Evolutionary conservation across 352 stramenopile genomes (phyloP).

Genomic region (Globisporangium uncinulatum): DNA sequence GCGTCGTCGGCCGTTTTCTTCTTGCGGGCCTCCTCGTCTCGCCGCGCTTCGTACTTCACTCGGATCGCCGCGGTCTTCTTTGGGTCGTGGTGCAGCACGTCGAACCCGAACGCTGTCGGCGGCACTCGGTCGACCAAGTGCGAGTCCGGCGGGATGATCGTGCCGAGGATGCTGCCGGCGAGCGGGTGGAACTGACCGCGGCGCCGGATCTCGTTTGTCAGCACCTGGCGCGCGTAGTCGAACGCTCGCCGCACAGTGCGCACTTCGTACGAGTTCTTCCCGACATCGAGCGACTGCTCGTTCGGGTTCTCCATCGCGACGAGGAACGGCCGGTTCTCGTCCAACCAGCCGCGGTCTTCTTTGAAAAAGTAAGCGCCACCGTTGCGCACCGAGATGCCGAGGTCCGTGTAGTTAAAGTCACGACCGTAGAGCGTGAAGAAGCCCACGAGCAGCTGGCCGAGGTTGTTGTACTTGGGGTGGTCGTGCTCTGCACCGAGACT

Average conservation of each 20-base stretch:
- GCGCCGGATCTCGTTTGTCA: conserved; percentile 67
- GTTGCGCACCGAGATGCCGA: conserved; percentile 90
- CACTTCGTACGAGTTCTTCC: conserved; percentile 91
- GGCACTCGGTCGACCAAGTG: conserved; percentile 53
- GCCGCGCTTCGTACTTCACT: conserved; percentile 54
- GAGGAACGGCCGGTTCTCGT: conserved; percentile 71
- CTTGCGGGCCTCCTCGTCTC: conserved; percentile 53
- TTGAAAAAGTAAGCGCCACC: conserved; percentile 93
- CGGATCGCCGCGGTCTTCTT: conserved; percentile 59
- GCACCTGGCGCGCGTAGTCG: conserved; percentile 73
- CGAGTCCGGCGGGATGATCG: conserved; percentile 67
- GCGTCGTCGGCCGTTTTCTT: conserved; percentile 27
- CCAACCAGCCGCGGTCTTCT: conserved; percentile 64
- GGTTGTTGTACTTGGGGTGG: conserved; percentile 80
- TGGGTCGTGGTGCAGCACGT: conserved; percentile 64
- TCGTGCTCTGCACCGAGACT: conserved; percentile 41
- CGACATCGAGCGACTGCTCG: conserved; percentile 89
- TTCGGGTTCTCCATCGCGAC: conserved; percentile 94
- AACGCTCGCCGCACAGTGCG: conserved; percentile 88
- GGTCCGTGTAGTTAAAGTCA: conserved; percentile 92
- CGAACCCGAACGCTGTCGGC: conserved; percentile 57
- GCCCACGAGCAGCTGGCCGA: conserved; percentile 90
- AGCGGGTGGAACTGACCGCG: conserved; percentile 61
- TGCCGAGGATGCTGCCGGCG: conserved; percentile 63
- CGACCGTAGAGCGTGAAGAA: conserved; percentile 95